Evolutionary conservation across 352 stramenopile genomes (phyloP).

Genomic region (Globisporangium paddicum): DNA sequence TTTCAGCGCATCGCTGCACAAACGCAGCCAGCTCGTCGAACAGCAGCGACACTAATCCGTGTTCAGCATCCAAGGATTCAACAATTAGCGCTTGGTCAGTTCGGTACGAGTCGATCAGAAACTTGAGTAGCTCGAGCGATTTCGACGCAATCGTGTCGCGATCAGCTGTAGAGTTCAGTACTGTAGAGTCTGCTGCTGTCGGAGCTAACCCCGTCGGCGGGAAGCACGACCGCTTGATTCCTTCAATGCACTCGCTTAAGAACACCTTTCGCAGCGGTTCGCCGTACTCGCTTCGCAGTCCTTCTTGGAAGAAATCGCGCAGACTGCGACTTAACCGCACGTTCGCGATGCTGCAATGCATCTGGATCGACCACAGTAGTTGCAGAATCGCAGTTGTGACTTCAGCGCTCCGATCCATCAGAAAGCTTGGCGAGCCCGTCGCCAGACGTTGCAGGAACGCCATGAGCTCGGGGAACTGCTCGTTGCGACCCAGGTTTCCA

Average conservation of each 20-base stretch:
- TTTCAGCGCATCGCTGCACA: slow-evolving; percentile 50
- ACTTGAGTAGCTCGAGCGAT: slow-evolving; percentile 78
- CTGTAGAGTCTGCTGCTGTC: too few relatives aligned
- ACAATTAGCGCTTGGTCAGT: slow-evolving; percentile 61
- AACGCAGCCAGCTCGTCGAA: slow-evolving; percentile 86
- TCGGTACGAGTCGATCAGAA: slow-evolving; percentile 83
- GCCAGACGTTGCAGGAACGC: slow-evolving; percentile 79
- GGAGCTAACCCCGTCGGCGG: slow-evolving; percentile 19
- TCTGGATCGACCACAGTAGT: slow-evolving; percentile 82
- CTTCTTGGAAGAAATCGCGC: slow-evolving; percentile 78
- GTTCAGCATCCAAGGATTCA: slow-evolving; percentile 67
- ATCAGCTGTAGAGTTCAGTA: slow-evolving; percentile 15
- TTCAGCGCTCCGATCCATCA: slow-evolving; percentile 58
- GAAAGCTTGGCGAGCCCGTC: slow-evolving; percentile 55
- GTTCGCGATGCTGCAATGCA: slow-evolving; percentile 55
- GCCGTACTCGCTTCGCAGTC: slow-evolving; percentile 64
- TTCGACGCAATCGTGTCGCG: slow-evolving; percentile 55
- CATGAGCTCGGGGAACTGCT: slow-evolving; percentile 64
- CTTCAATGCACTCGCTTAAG: slow-evolving; percentile 67
- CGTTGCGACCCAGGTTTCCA: slow-evolving; percentile 43
- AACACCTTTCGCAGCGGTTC: slow-evolving; percentile 66
- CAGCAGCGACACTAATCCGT: slow-evolving; percentile 65
- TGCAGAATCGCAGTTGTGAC: slow-evolving; percentile 68
- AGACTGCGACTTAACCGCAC: slow-evolving; percentile 59
- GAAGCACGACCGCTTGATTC: slow-evolving; percentile 72